phyloP scores from a whole-genome alignment of 1,284 basidiomycete species.

The Amylostereum chailletii region DNA sequence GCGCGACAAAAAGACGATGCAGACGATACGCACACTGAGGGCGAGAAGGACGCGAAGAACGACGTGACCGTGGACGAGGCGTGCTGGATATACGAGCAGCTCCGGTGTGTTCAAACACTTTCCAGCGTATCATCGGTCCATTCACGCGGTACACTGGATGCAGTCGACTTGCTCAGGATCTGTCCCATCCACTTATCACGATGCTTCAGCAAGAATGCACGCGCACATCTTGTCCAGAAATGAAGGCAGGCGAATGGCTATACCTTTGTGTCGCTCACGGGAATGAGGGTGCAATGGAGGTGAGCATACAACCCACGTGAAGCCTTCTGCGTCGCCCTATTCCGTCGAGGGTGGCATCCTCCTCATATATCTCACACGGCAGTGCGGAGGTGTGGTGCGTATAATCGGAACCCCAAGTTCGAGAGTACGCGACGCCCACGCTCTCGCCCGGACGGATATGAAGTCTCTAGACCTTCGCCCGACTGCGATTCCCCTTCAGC shows the following conservation, averaged over 20 bases:
- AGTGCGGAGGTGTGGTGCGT: too few species aligned
- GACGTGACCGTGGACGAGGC: conserved; percentile 64
- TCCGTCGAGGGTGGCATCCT: too few species aligned
- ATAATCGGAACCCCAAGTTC: too few species aligned
- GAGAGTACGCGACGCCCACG: too few species aligned
- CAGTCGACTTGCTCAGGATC: conserved; percentile 88
- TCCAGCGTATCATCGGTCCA: not conserved
- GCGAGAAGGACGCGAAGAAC: conserved; percentile 32
- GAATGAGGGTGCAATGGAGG: conserved; percentile 72
- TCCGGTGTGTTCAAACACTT: conserved; percentile 50
- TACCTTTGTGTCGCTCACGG: conserved; percentile 94
- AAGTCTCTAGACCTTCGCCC: too few species aligned
- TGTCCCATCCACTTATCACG: conserved; percentile 84
- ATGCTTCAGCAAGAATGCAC: conserved; percentile 82
- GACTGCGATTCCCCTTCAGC: conserved; percentile 7
- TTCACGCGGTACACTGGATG: conserved; percentile 3
- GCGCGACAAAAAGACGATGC: conserved; percentile 22
- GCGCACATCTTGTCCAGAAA: conserved; percentile 80
- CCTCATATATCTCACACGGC: too few species aligned
- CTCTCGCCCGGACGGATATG: too few species aligned
- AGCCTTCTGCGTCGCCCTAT: too few species aligned
- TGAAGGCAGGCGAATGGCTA: conserved; percentile 97
- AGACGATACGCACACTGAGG: conserved; percentile 14
- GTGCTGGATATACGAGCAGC: conserved; percentile 94
- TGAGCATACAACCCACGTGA: conserved; percentile 14